A percentile compares a stretch with the other conserved stretches of the same genome.
These are phyloP conservation scores for Astraeus odoratus DNA, from an alignment of 768 basidiomycete genomes.

Conservation along the genomic window DNA sequence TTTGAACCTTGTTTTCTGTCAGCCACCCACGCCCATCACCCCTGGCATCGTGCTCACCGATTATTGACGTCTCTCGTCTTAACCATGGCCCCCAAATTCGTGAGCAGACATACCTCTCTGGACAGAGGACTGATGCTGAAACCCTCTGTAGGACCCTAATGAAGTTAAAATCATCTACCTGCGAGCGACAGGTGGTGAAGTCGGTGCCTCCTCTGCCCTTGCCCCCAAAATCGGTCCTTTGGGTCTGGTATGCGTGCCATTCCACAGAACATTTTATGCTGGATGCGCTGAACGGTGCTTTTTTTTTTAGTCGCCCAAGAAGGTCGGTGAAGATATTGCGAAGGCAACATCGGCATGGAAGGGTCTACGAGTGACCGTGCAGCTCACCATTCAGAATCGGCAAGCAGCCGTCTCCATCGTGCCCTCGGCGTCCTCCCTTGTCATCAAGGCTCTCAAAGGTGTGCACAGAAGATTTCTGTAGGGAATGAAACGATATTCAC, in stretches of 20 bases:
- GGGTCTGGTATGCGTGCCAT: constrained; percentile 71
- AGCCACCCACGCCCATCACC: constrained; percentile 18
- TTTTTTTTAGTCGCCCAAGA: constrained; percentile 85
- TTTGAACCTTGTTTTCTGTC: constrained; percentile 45
- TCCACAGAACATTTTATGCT: neutral
- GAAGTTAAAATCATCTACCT: constrained; percentile 99
- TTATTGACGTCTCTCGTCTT: constrained; percentile 11
- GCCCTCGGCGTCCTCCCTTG: constrained; percentile 93
- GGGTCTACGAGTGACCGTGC: constrained; percentile 97
- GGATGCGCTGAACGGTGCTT: constrained; percentile 7
- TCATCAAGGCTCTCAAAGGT: constrained; percentile 99
- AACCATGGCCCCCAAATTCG: constrained; percentile 77
- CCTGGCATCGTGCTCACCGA: too few species aligned
- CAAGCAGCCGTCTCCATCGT: constrained; percentile 97
- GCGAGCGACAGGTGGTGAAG: constrained; percentile 97
- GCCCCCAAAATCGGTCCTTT: constrained; percentile 99
- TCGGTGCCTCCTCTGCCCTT: constrained; percentile 96
- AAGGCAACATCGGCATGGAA: constrained; percentile 99
- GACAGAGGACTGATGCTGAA: neutral
- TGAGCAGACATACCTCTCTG: constrained; percentile 26
- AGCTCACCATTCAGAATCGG: constrained; percentile 99
- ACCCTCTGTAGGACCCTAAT: constrained; percentile 75
- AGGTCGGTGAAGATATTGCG: constrained; percentile 99
- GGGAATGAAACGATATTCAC: neutral
- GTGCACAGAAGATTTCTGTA: constrained; percentile 17